phyloP scores from a whole-genome alignment of 140 eudicot species.

The Bidens hawaiensis region DNA sequence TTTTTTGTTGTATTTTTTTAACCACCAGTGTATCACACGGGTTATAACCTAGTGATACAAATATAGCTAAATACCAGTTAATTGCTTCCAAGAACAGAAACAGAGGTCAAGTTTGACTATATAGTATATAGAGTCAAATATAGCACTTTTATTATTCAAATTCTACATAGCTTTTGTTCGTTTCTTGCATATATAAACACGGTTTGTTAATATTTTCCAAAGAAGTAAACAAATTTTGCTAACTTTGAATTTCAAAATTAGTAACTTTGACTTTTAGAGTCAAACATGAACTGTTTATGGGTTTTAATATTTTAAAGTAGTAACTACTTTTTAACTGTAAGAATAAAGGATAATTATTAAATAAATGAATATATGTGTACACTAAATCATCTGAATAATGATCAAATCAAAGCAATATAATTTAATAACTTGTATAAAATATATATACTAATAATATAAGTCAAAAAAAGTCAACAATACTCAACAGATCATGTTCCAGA shows the following conservation, averaged over 20 bases:
- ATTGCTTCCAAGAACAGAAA: not conserved
- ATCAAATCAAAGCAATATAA: not conserved
- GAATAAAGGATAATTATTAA: not conserved
- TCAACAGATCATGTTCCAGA: no score
- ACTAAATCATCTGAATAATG: not conserved
- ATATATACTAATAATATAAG: no score
- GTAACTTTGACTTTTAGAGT: not conserved
- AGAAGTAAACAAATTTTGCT: not conserved
- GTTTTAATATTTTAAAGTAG: not conserved
- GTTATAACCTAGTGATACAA: not conserved
- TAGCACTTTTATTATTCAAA: not conserved
- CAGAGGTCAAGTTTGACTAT: slow-evolving; percentile 7
- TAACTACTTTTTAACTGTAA: not conserved
- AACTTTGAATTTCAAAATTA: not conserved
- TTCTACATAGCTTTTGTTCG: not conserved
- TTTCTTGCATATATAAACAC: not conserved
- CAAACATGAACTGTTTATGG: not conserved
- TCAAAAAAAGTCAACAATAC: no score
- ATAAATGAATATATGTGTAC: not conserved
- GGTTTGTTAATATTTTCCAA: not conserved
- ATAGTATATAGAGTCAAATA: not conserved
- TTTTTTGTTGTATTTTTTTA: no score
- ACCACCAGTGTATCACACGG: no score
- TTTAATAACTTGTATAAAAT: no score
- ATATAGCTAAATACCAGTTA: not conserved